A percentile compares a stretch with the other conserved stretches of the same genome.
Evolutionary conservation across 164 flowering plant genomes (phyloP).

Genomic region (Dillenia suffruticosa): DNA sequence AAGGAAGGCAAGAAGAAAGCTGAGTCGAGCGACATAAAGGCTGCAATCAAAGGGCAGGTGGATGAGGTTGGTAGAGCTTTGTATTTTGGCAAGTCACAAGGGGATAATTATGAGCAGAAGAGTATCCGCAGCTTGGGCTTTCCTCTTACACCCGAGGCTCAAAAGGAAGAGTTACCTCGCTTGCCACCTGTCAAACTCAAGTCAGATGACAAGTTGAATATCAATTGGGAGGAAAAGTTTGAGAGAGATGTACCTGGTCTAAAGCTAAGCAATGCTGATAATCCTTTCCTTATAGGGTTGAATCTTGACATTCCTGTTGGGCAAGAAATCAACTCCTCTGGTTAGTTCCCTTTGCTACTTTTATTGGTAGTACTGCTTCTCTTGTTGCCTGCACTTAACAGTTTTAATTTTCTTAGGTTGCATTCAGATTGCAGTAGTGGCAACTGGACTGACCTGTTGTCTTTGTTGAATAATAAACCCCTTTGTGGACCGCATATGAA

Average conservation of each 20-base stretch:
- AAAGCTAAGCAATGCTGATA: conserved; percentile 46
- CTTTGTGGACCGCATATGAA: too few relatives aligned
- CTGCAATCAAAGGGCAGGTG: conserved; percentile 61
- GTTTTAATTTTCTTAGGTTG: too few relatives aligned
- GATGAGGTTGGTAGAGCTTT: conserved; percentile 75
- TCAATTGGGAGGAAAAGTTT: conserved; percentile 76
- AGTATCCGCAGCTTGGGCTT: conserved; percentile 36
- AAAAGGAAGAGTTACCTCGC: conserved; percentile 78
- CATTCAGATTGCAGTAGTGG: too few relatives aligned
- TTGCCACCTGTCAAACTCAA: conserved; percentile 93
- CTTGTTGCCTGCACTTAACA: neutral
- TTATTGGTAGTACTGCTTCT: too few relatives aligned
- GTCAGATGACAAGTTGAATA: conserved; percentile 68
- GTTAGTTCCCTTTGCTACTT: conserved; percentile 26
- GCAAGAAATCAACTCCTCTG: conserved; percentile 76
- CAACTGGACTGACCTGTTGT: too few relatives aligned
- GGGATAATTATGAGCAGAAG: conserved; percentile 36
- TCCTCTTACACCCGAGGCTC: conserved; percentile 37
- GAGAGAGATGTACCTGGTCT: conserved; percentile 57
- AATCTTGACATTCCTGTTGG: conserved; percentile 92
- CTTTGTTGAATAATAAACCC: too few relatives aligned
- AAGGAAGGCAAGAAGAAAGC: conserved; percentile 50
- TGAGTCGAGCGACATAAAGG: conserved; percentile 35
- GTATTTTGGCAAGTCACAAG: conserved; percentile 52
- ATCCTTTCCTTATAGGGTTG: conserved; percentile 64